Conservation (phyloP, 441 rosid species). For the Oxalis stricta region DNA sequence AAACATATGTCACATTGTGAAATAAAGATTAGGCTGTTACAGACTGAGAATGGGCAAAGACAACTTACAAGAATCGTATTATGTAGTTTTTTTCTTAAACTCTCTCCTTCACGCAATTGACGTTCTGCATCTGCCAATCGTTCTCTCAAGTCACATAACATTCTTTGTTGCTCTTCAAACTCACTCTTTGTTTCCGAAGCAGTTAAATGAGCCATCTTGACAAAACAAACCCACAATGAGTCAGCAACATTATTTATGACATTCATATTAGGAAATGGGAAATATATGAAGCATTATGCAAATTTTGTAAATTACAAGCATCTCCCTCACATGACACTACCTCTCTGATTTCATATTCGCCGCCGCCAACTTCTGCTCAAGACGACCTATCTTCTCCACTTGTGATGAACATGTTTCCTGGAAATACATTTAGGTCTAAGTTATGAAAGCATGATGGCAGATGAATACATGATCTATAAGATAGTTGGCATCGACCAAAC, state of each 20-base stretch:
- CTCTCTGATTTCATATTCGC: too few species aligned
- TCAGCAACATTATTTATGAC: neutral
- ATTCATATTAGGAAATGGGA: neutral
- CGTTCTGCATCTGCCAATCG: constrained; percentile 55
- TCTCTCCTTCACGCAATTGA: constrained; percentile 67
- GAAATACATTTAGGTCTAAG: constrained; percentile 5
- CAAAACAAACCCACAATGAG: neutral
- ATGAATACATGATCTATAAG: neutral
- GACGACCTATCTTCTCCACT: constrained; percentile 44
- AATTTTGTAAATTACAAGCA: too few species aligned
- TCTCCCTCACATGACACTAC: too few species aligned
- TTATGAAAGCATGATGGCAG: constrained; percentile 2
- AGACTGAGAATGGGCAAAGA: neutral
- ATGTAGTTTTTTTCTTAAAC: constrained; percentile 73
- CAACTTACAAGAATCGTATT: constrained; percentile 72
- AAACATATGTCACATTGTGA: constrained; percentile 4
- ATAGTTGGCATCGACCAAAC: constrained; percentile 29
- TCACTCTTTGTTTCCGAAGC: constrained; percentile 34
- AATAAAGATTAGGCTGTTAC: neutral
- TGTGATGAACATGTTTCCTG: constrained; percentile 84
- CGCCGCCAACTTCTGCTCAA: constrained; percentile 52
- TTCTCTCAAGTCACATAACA: constrained; percentile 30
- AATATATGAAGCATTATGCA: neutral
- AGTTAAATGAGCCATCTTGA: constrained; percentile 53
- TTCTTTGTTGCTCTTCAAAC: constrained; percentile 42